Evolutionary conservation across 495 filamentous ascomycete genomes (phyloP).

Genomic region (Neurospora hispaniola): DNA sequence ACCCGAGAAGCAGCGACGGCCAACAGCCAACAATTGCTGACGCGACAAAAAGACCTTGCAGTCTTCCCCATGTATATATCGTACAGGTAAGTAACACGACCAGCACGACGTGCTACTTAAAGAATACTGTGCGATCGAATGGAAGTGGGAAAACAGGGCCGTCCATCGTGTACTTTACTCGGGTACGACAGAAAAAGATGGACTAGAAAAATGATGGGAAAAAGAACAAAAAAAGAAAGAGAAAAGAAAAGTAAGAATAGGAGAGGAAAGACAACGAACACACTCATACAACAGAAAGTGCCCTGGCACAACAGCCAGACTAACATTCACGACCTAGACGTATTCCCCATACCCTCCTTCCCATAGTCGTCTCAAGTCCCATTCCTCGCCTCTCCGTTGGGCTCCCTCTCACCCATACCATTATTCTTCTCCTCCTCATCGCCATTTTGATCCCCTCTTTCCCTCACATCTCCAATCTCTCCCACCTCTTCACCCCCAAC

Average conservation of each 20-base stretch:
- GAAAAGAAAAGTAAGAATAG: not conserved
- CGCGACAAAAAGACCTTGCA: not conserved
- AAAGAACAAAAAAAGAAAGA: not conserved
- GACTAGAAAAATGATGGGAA: no score
- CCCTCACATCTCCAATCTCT: not conserved
- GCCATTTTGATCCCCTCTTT: not conserved
- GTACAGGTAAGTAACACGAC: not conserved
- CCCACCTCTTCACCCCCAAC: not conserved
- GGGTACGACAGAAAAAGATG: not conserved
- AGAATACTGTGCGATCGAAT: not conserved
- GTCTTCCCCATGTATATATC: not conserved
- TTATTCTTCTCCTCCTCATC: not conserved
- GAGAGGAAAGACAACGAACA: not conserved
- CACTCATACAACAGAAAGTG: not conserved
- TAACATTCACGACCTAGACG: not conserved
- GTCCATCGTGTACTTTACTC: not conserved
- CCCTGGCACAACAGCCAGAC: not conserved
- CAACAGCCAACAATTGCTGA: not conserved
- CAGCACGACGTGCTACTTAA: not conserved
- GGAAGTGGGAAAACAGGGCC: not conserved
- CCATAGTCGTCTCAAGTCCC: not conserved
- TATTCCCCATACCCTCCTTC: not conserved
- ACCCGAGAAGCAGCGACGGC: not conserved
- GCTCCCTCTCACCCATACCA: not conserved
- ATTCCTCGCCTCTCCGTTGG: not conserved